Base-by-base conservation (phyloP, 2,329 filamentous ascomycete species). In the Paraphoma chrysanthemicola region DNA sequence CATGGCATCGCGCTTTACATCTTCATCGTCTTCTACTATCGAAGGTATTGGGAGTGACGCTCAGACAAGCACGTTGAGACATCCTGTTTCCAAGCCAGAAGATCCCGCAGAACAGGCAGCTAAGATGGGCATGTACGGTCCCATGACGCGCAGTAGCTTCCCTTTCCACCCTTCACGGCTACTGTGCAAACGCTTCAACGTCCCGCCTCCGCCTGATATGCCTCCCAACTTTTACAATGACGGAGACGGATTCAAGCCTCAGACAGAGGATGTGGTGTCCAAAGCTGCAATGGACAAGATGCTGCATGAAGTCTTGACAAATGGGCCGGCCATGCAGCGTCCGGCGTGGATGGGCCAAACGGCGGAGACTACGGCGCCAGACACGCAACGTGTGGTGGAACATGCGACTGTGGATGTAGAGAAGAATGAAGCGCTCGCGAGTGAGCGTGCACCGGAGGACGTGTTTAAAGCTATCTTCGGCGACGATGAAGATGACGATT, bases 391-490 rank as follows among this genome's bases (percentile, higher is more conserved):
- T 33, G 31, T 11, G 12, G 51, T 30, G 11, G 59, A 53, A 28
- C 68, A 72, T 53, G 77, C 73, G 3, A 68, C 55, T 41, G 83
- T 95, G 23, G 86, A 96, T 72, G 84, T 88, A 0, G 90, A 92
- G 60, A 85, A 82, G 63, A 97, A 97, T 67, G 89, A 92, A 54
- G 91, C 90, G 4, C 71, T 96, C 9, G 91, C 96, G 70, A 88
- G 85, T 0, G 82, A 88, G 67, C 84, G 87, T 51, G 91, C 93
- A 0, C 88, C 90, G 14, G 91, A 93, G 47, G 91, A 90, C 43
- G 88, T 97, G 0, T 93, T 97, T 68, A 91, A 87, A 65, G 91
- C 92, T n/a, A 93, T 98, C 30, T 98, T 98, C 83, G 94, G 93
- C 6, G 92, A 93, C 73, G 90, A 90, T 69, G 89, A 90, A 62